Base-by-base conservation (phyloP, 495 filamentous ascomycete species). In the Durotheca rogersii region DNA sequence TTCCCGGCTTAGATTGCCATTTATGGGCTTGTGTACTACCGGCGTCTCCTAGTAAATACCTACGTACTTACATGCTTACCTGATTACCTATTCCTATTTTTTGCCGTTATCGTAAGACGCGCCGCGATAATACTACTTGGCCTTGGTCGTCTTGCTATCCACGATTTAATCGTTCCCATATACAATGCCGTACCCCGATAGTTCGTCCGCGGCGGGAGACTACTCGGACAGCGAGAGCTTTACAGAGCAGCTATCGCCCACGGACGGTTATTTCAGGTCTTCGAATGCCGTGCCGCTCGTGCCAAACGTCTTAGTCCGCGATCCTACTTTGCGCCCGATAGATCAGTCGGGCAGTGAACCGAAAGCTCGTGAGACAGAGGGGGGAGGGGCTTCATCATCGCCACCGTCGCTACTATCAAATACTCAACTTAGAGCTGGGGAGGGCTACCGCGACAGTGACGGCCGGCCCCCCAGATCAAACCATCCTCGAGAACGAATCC, bases 151-250 rank as follows among this genome's bases (percentile, higher is more conserved):
- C 25, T 27, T 17, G 48, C 48, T 45, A 53, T 60, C 51, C 44
- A 11, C 12, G 65, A 61, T 57, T 64, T 56, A 64, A 61, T 41
- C 17, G 36, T 36, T 39, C 51, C n/a, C n/a, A n/a, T n/a, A 42
- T 37, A 54, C 41, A 39, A 66, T 62, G 51, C 70, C 72, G 1
- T 74, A 74, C 57, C 71, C 72, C 7, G 74, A 75, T 58, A 67
- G 74, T 42, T 56, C 75, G 51, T 71, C 70, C 57, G 72, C 69
- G 18, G 53, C 63, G 58, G 51, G 58, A 34, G 71, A 62, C 53
- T 64, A 69, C 41, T 56, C 56, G 50, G 65, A 69, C 39, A 60
- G 62, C 46, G 71, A 70, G 20, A 31, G 47, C 33, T 66, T 65
- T 47, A 59, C 62, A 30, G 60, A 67, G 34, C 50, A 68, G 5